phyloP scores from a whole-genome alignment of 805 yeast genomes.

The Myxozyma lipomycoides region DNA sequence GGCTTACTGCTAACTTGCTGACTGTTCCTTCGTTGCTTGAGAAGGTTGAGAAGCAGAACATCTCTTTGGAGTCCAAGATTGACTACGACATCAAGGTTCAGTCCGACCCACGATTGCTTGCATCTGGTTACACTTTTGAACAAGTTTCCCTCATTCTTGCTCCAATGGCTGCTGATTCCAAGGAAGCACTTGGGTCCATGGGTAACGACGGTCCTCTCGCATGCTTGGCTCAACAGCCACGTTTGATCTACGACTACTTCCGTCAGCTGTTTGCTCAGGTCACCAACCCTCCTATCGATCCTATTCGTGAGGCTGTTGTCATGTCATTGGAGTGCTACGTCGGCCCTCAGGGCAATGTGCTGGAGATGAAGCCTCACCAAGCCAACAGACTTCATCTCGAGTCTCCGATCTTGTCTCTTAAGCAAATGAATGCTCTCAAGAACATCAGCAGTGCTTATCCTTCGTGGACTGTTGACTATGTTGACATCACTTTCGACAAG shows the following conservation, averaged over 20 bases:
- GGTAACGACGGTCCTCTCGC: slow-evolving; percentile 97
- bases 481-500: slow-evolving; percentile 86
- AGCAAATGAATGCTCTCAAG: slow-evolving; percentile 70
- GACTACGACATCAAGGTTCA: slow-evolving; percentile 48
- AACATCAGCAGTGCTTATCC: slow-evolving; percentile 74
- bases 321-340: slow-evolving; percentile 96
- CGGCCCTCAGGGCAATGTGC: slow-evolving; percentile 96
- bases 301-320: slow-evolving; percentile 92
- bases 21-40: slow-evolving; percentile 69
- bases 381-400: slow-evolving; percentile 81
- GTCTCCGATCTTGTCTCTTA: slow-evolving; percentile 74
- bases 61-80: slow-evolving; percentile 28
- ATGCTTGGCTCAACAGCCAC: slow-evolving; percentile 90
- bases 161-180: slow-evolving; percentile 90
- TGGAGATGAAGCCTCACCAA: slow-evolving; percentile 88
- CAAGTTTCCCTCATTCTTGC: slow-evolving; percentile 77
- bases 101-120: slow-evolving; percentile 74
- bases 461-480: slow-evolving; percentile 73
- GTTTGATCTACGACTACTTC: slow-evolving; percentile 85
- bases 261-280: slow-evolving; percentile 97
- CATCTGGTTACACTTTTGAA: slow-evolving; percentile 93
- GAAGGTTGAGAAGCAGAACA: slow-evolving; percentile 48
- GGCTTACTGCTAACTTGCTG: slow-evolving; percentile 85
- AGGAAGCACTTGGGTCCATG: slow-evolving; percentile 96
- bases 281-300: slow-evolving; percentile 98